Base-by-base conservation (phyloP, 208 protist genomes). In the Trichomonas gallinae region DNA sequence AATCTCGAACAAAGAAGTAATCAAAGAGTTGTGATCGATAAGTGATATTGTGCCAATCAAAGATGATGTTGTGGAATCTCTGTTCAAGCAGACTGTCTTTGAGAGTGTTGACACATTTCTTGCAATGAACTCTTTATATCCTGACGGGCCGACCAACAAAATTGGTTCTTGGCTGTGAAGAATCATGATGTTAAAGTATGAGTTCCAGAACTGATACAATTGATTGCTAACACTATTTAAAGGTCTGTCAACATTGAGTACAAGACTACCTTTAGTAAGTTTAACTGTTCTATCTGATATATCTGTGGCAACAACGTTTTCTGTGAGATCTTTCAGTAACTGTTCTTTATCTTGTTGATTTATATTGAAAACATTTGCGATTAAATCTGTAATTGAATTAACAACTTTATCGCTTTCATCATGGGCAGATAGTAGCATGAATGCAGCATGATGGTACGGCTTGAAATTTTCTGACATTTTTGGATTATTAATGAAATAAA, bases 31-130 rank as follows among this genome's bases (percentile, higher is more conserved):
- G 15, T 89, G 31, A 46, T 89, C 83, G 8, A 89, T 31, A 23
- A 89, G 38, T n/a, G 83, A 34, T 17, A 89, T 89, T 89, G 31
- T 34, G 31, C 83, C 83, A 46, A 89, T 89, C 38, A 89, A 89
- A 44, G 83, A 89, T n/a, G 83, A 89, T 26, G 83, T 89, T 45
- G 83, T 89, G 45, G 83, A 89, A 89, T 89, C 83, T 31, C 38
- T 89, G 40, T 89, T 34, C 40, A 89, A 89, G 31, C 38, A 89
- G 46, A 89, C 83, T n/a, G 23, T 11, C 9, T 34, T 34, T 46
- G 83, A 89, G 6, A 89, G 17, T 31, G 1, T 31, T 46, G 38
- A 15, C 0, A 89, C 17, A 44, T 44, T 89, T 89, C 40, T 46
- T 38, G 87, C 87, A 38, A 93, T 34, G 38, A 93, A 93, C n/a